Base-by-base conservation (phyloP, 208 protist genomes). In the Leishmania arabica region DNA sequence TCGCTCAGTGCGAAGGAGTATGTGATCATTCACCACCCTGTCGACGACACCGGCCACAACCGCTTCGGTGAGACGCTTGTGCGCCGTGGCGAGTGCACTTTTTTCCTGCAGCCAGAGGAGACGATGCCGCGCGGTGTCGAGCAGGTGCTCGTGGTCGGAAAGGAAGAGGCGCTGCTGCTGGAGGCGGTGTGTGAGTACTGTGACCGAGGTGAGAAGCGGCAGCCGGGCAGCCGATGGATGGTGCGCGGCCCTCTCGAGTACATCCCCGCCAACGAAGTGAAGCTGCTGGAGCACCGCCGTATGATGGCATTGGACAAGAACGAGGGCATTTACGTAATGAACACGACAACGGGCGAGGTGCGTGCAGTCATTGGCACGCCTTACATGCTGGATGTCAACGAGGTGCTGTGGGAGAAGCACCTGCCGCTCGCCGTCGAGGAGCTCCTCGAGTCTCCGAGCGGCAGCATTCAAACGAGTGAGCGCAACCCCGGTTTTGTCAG, bases 271-370 rank as follows among this genome's bases (percentile, higher is more conserved):
- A 86, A 97, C 34, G 76, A 96, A 68, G 97, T 99, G 72, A 88
- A 97, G 65, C 82, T 99, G 7, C 65, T 99, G 37, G 96, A 99
- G 81, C 89, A 84, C 58, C 92, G 98, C 70, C 74, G 84, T 51
- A 82, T 96, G 4, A 99, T 99, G 51, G 89, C 98, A 60, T 91
- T 99, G 24, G 97, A 99, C 83, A 94, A 98, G 70, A 99, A 99
- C 89, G 98, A 99, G 86, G 99, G 98, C 79, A 95, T 99, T 71
- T 99, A 99, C 84, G 95, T 99, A 19, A 94, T 97, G 85, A 93
- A 99, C 88, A 93, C 81, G 4, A 89, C 79, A 27, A 98, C 97
- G 0, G 98, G 98, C 60, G 83, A 94, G 62, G 97, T 99, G 34
- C 86, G 92, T 24, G 83, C 93, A 27, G 93, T 99, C 37, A 90